Evolutionary conservation across 1,284 basidiomycete genomes (phyloP).

Genomic region (Athelia psychrophila): DNA sequence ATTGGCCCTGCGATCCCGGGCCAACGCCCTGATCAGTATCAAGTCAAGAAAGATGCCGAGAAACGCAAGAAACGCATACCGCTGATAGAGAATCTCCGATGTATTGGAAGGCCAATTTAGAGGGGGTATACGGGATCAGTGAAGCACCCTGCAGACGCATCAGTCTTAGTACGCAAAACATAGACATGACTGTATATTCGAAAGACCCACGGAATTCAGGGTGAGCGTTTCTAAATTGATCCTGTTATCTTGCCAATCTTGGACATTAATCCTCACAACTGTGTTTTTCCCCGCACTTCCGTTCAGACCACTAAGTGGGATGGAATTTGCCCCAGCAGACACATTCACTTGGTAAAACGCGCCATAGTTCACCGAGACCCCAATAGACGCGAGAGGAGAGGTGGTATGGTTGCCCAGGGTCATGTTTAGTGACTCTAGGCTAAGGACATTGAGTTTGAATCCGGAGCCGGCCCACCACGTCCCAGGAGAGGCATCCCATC

Average conservation of each 20-base stretch:
- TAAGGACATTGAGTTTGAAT: conserved; percentile 46
- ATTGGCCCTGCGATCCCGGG: conserved; percentile 44
- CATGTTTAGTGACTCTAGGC: conserved; percentile 41
- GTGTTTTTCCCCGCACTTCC: conserved; percentile 14
- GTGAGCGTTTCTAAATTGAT: conserved; percentile 47
- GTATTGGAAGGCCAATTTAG: conserved; percentile 48
- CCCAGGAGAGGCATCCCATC: conserved; percentile 35
- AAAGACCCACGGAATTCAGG: conserved; percentile 40
- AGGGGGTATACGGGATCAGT: conserved; percentile 44
- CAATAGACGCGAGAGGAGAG: conserved; percentile 39
- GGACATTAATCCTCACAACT: conserved; percentile 42
- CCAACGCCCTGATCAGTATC: conserved; percentile 3
- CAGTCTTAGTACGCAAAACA: too few species aligned
- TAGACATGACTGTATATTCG: neutral
- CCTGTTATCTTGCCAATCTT: conserved; percentile 59
- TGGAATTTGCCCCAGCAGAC: conserved; percentile 41
- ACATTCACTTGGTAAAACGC: conserved; percentile 47
- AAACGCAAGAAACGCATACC: conserved; percentile 24
- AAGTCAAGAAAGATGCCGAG: neutral
- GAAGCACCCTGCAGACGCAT: conserved; percentile 35
- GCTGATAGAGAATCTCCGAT: conserved; percentile 59
- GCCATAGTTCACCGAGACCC: conserved; percentile 47
- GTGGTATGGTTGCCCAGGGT: conserved; percentile 46
- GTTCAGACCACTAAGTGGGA: conserved; percentile 30
- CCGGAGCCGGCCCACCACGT: conserved; percentile 51